phyloP scores from a whole-genome alignment of 2,329 filamentous ascomycete genomes.

The Calonectria montana region DNA sequence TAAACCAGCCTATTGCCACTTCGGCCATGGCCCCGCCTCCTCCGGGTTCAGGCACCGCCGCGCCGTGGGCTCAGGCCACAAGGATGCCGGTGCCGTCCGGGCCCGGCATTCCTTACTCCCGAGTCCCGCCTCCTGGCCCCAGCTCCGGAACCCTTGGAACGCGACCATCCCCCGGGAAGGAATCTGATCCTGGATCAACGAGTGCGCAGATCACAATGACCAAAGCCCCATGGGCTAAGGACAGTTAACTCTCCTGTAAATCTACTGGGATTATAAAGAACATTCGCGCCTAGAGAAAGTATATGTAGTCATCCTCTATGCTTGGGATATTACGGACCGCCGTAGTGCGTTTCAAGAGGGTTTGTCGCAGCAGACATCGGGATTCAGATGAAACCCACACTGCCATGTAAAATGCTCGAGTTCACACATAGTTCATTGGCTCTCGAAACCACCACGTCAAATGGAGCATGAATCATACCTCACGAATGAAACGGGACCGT shows the following conservation, averaged over 20 bases:
- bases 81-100: constrained; percentile 51
- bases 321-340: neutral
- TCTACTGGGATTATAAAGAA: neutral
- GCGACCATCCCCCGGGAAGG: constrained; percentile 33
- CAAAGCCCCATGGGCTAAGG: constrained; percentile 60
- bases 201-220: constrained; percentile 55
- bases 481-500: neutral
- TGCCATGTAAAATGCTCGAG: neutral
- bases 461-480: neutral
- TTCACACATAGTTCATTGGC: neutral
- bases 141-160: constrained; percentile 40
- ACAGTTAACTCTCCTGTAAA: constrained; percentile 19
- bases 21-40: constrained; percentile 39
- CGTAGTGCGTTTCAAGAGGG: neutral
- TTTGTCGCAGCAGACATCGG: neutral
- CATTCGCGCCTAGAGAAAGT: neutral
- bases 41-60: constrained; percentile 50
- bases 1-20: constrained; percentile 60
- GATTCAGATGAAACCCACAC: neutral
- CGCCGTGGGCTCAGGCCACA: constrained; percentile 58
- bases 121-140: constrained; percentile 46
- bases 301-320: neutral
- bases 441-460: too few species aligned
- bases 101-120: constrained; percentile 54
- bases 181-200: constrained; percentile 44